phyloP scores from a whole-genome alignment of 108 stramenopile species.

The Chaetoceros muelleri region DNA sequence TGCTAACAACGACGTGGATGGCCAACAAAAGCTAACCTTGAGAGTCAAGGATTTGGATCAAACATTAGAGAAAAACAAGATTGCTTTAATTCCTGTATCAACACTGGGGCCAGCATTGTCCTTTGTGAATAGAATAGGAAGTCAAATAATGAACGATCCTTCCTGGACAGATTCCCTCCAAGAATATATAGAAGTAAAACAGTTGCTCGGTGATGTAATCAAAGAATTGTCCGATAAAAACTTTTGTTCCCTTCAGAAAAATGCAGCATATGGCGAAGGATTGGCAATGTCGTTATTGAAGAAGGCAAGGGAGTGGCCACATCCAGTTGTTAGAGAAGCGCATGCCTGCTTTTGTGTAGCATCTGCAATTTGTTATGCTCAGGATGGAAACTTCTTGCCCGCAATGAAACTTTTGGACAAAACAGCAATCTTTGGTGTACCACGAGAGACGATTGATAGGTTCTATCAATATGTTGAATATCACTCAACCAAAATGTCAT shows the following conservation, averaged over 20 bases:
- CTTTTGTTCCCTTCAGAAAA: constrained; percentile 18
- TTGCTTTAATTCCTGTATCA: constrained; percentile 20
- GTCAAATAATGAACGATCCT: constrained; percentile 1
- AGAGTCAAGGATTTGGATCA: neutral
- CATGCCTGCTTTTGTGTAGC: constrained; percentile 33
- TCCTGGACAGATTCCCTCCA: neutral
- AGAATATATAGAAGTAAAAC: constrained; percentile 1
- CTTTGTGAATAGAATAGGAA: constrained; percentile 10
- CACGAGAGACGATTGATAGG: constrained; percentile 4
- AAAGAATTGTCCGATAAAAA: neutral
- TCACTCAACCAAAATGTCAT: constrained; percentile 22
- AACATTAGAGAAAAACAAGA: constrained; percentile 12
- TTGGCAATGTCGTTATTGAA: constrained; percentile 9
- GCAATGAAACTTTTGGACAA: constrained; percentile 37
- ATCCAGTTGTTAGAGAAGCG: constrained; percentile 12
- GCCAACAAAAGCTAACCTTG: neutral
- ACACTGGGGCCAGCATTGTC: constrained; percentile 16
- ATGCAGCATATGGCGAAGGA: constrained; percentile 22
- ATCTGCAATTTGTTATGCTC: constrained; percentile 29
- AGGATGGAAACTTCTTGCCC: constrained; percentile 30
- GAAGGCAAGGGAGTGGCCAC: constrained; percentile 18
- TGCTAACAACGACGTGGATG: neutral
- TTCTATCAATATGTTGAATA: constrained; percentile 41
- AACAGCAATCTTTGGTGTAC: constrained; percentile 30
- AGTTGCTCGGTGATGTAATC: constrained; percentile 2